Percentiles rank a stretch among this genome's conserved stretches.
These are phyloP conservation scores for Neoboletus magnificus DNA, from an alignment of 768 basidiomycete genomes.

Conservation along the genomic window DNA sequence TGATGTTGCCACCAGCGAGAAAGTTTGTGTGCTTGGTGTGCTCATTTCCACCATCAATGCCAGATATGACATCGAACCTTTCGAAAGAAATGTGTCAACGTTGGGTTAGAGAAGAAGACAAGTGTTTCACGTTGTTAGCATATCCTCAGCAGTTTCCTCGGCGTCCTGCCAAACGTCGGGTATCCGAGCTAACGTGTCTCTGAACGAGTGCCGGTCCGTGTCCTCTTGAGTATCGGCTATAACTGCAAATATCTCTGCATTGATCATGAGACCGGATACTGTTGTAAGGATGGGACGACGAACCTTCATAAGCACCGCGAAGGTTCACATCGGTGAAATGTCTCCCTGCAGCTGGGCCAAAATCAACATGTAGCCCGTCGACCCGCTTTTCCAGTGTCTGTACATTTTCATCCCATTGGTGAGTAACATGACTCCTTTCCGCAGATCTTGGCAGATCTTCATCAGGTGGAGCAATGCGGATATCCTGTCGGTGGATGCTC, in stretches of 20 bases:
- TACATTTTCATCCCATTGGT: constrained; percentile 42
- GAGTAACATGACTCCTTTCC: constrained; percentile 2
- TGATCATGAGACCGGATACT: constrained; percentile 11
- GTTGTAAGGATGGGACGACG: constrained; percentile 13
- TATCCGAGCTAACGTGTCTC: constrained; percentile 51
- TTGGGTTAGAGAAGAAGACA: background rate
- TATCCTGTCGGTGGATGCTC: constrained; percentile 42
- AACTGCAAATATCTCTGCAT: constrained; percentile 41
- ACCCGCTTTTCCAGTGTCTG: constrained; percentile 33
- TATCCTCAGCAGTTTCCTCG: constrained; percentile 46
- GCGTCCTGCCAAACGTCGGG: constrained; percentile 54
- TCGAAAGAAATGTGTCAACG: background rate
- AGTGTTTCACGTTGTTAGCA: constrained; percentile 56
- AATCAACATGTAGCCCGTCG: constrained; percentile 30
- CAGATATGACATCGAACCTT: constrained; percentile 64
- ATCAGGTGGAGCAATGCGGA: constrained; percentile 24
- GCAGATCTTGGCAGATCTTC: constrained; percentile 7
- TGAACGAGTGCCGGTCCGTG: constrained; percentile 36
- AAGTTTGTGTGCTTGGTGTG: constrained; percentile 52
- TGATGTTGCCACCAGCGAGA: constrained; percentile 50
- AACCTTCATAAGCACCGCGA: constrained; percentile 54
- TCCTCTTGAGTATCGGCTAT: constrained; percentile 30
- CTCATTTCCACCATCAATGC: constrained; percentile 47
- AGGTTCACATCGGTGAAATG: constrained; percentile 49
- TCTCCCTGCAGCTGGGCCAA: constrained; percentile 45